A percentile compares a stretch with the other conserved stretches of the same genome.
Conservation (phyloP, 2,329 filamentous ascomycete genomes). For the Fusarium nematophilum region DNA sequence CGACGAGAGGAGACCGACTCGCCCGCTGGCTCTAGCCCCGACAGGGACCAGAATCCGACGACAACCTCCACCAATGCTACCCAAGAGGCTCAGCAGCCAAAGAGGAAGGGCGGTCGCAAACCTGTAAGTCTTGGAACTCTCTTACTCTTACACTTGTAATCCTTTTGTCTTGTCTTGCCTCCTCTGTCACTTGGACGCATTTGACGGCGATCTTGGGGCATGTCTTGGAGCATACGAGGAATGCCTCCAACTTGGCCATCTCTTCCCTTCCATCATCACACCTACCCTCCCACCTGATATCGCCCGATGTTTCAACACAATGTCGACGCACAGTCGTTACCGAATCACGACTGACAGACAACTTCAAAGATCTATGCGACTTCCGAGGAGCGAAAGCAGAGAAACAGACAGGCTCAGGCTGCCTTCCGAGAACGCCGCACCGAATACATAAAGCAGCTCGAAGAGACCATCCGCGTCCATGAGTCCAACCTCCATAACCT, state of each 20-base stretch:
- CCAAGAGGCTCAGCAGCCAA: conserved; percentile 75
- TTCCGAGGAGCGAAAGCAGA: conserved; percentile 97
- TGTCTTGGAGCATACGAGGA: background rate
- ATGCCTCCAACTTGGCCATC: background rate
- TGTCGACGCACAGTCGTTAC: background rate
- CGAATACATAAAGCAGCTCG: conserved; percentile 99
- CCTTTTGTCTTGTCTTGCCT: background rate
- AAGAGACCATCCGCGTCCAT: conserved; percentile 96
- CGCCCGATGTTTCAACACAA: conserved; percentile 17
- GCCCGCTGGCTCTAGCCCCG: conserved; percentile 69
- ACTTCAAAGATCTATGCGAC: conserved; percentile 89
- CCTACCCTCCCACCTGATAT: conserved; percentile 5
- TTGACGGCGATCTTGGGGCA: too few species aligned
- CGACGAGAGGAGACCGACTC: conserved; percentile 69
- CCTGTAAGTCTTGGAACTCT: conserved; percentile 74
- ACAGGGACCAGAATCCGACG: conserved; percentile 60
- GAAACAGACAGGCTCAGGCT: conserved; percentile 96
- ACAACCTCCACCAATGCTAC: conserved; percentile 47
- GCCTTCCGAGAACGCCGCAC: conserved; percentile 96
- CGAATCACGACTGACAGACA: conserved; percentile 32
- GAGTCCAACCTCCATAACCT: conserved; percentile 93
- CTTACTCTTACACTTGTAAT: conserved; percentile 7
- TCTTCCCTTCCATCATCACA: conserved; percentile 16
- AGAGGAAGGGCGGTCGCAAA: conserved; percentile 97
- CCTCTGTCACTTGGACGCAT: conserved; percentile 1